Evolutionary conservation across 192 early-diverging fungal species (phyloP).

Genomic region (Gamsiella multidivaricata): DNA sequence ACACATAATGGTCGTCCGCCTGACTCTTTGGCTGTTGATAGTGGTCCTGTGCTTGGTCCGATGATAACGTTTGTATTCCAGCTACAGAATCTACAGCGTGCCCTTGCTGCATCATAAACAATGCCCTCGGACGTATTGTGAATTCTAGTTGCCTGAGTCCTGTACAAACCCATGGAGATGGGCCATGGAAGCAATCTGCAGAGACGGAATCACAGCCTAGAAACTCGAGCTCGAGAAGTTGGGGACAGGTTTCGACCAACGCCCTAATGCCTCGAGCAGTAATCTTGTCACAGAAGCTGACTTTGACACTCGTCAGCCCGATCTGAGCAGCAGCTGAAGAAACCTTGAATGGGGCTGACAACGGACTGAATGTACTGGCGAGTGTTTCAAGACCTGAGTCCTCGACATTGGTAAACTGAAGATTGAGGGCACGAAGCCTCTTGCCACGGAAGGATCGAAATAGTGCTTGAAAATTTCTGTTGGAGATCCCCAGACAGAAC

Average conservation of each 20-base stretch:
- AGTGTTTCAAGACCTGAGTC: constrained; percentile 37
- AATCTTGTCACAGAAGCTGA: constrained; percentile 41
- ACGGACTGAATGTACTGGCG: background rate
- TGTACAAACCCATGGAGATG: constrained; percentile 21
- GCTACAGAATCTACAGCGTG: background rate
- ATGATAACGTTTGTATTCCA: too few species aligned
- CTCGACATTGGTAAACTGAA: constrained; percentile 50
- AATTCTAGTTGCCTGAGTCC: constrained; percentile 34
- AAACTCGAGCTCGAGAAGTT: constrained; percentile 38
- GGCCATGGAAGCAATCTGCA: constrained; percentile 31
- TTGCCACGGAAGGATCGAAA: constrained; percentile 24
- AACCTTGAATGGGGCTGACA: background rate
- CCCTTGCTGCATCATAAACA: constrained; percentile 10
- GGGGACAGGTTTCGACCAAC: constrained; percentile 22
- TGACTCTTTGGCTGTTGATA: too few species aligned
- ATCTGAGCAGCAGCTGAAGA: background rate
- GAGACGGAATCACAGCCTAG: constrained; percentile 40
- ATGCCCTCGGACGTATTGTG: constrained; percentile 32
- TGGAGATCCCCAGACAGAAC: constrained; percentile 45
- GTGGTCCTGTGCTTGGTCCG: too few species aligned
- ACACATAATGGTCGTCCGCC: too few species aligned
- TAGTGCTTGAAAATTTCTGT: constrained; percentile 27
- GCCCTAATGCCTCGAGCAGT: constrained; percentile 35
- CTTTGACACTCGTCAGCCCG: constrained; percentile 14
- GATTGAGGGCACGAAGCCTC: constrained; percentile 28